These are phyloP conservation scores for Stachybotrys chartarum DNA, from an alignment of 2,329 filamentous ascomycete species.

Conservation along the genomic window DNA sequence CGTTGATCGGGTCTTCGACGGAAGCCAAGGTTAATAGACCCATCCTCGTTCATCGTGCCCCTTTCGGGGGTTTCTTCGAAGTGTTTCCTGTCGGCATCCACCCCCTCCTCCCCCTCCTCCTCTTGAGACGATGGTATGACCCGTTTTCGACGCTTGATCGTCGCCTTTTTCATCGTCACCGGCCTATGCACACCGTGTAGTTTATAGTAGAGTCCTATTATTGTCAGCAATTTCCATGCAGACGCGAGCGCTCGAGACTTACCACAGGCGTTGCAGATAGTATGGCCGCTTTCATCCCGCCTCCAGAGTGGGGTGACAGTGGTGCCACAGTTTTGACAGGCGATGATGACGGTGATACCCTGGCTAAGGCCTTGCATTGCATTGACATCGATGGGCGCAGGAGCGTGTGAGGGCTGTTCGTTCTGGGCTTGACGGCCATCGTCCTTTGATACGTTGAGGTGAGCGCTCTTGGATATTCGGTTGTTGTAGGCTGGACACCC, in stretches of 20 bases:
- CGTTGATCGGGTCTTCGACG: slow-evolving; percentile 41
- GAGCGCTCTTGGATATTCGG: slow-evolving; percentile 79
- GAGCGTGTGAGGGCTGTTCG: slow-evolving; percentile 16
- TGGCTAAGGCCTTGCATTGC: slow-evolving; percentile 22
- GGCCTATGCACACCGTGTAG: slow-evolving; percentile 89
- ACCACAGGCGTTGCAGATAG: slow-evolving; percentile 98
- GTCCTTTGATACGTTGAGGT: slow-evolving; percentile 53
- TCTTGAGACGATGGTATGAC: slow-evolving; percentile 72
- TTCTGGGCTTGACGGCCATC: slow-evolving; percentile 23
- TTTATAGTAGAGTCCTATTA: slow-evolving; percentile 84
- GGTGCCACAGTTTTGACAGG: slow-evolving; percentile 94
- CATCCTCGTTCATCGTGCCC: slow-evolving; percentile 55
- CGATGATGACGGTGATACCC: slow-evolving; percentile 54
- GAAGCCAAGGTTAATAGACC: slow-evolving; percentile 56
- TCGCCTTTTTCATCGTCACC: slow-evolving; percentile 97
- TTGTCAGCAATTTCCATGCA: slow-evolving; percentile 5
- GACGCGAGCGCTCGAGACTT: slow-evolving; percentile 29
- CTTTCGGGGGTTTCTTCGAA: slow-evolving; percentile 36
- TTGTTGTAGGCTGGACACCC: slow-evolving; percentile 98
- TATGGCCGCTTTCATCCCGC: slow-evolving; percentile 87
- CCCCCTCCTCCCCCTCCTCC: slow-evolving; percentile 40
- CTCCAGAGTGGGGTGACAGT: slow-evolving; percentile 96
- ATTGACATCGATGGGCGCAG: slow-evolving; percentile 24
- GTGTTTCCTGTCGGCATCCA: slow-evolving; percentile 31
- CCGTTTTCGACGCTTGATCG: slow-evolving; percentile 92